These are phyloP conservation scores for Yamadazyma songkhlaensis DNA, from an alignment of 1,139 yeast genomes.

Conservation along the genomic window DNA sequence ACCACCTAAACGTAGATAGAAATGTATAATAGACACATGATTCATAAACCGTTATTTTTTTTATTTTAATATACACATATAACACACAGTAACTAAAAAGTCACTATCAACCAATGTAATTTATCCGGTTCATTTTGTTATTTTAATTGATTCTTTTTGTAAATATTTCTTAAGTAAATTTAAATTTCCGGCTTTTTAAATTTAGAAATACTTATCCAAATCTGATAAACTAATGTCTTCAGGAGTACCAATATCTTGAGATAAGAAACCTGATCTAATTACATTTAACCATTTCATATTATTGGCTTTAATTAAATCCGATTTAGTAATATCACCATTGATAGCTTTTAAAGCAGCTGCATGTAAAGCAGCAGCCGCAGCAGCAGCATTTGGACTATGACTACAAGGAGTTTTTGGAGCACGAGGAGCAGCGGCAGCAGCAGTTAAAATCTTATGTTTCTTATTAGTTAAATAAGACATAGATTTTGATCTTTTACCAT, in stretches of 20 bases:
- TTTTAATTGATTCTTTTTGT: background rate
- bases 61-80: conserved; percentile 7
- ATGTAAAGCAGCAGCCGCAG: conserved; percentile 72
- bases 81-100: conserved; percentile 5
- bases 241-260: conserved; percentile 74
- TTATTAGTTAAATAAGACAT: conserved; percentile 54
- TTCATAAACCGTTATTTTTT: conserved; percentile 3
- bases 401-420: conserved; percentile 60
- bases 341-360: conserved; percentile 65
- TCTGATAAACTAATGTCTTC: conserved; percentile 74
- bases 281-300: conserved; percentile 68
- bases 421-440: conserved; percentile 81
- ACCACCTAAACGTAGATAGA: too few species aligned
- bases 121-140: conserved; percentile 1
- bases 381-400: conserved; percentile 61
- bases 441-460: conserved; percentile 57
- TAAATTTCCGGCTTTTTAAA: background rate
- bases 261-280: conserved; percentile 68
- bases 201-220: conserved; percentile 46
- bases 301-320: conserved; percentile 10
- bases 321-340: conserved; percentile 9
- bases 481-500: conserved; percentile 61
- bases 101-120: conserved; percentile 1
- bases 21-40: background rate
- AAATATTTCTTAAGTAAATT: background rate